Conservation (phyloP, 2,329 filamentous ascomycete genomes). For the Tolypocladium guangdongense region DNA sequence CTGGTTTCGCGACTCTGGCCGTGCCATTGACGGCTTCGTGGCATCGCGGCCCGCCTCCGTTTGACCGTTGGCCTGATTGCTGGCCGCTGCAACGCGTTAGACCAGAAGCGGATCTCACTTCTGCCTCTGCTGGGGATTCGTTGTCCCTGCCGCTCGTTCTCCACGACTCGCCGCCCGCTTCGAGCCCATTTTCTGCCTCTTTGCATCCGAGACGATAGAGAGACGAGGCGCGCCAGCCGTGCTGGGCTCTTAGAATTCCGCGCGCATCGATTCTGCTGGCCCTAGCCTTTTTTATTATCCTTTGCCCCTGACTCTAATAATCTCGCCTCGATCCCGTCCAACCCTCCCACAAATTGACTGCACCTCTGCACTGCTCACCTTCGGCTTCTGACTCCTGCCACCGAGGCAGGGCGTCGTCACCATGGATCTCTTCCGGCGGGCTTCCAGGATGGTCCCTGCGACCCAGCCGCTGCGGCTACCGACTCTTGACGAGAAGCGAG, state of each 20-base stretch:
- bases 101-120: neutral
- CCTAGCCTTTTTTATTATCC: neutral
- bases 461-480: slow-evolving; percentile 32
- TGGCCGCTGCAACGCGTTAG: neutral
- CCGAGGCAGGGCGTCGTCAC: slow-evolving; percentile 14
- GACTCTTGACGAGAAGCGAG: slow-evolving; percentile 34
- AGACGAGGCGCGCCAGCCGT: neutral
- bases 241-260: neutral
- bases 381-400: slow-evolving; percentile 29
- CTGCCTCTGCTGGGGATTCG: slow-evolving; percentile 1
- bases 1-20: neutral
- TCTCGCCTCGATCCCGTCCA: slow-evolving; percentile 11
- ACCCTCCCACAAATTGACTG: slow-evolving; percentile 15
- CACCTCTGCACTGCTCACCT: neutral
- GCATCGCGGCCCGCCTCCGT: neutral
- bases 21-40: neutral
- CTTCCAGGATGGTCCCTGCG: slow-evolving; percentile 37
- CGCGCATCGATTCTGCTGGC: neutral
- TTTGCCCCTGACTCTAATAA: slow-evolving; percentile 5
- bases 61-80: neutral
- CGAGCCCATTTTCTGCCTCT: neutral
- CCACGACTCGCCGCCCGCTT: neutral
- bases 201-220: neutral
- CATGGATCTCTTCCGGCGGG: slow-evolving; percentile 51
- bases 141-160: slow-evolving; percentile 8